Percentiles rank a stretch among this genome's conserved stretches.
These are phyloP conservation scores for Aspergillus fumigatus DNA, from an alignment of 2,329 filamentous ascomycete genomes.

Conservation along the genomic window DNA sequence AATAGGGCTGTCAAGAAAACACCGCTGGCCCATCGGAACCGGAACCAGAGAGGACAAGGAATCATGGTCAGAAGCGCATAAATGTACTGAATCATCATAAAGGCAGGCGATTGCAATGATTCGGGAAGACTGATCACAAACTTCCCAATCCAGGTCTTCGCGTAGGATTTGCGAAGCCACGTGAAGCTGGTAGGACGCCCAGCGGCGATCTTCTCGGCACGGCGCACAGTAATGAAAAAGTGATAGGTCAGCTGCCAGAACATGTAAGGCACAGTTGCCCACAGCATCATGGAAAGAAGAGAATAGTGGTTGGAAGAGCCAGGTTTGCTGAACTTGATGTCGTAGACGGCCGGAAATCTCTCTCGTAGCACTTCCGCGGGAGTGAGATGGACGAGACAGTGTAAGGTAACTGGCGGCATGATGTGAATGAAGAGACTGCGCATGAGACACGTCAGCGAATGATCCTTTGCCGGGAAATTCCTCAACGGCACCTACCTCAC, in stretches of 20 bases:
- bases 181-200: conserved; percentile 95
- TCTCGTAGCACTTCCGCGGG: conserved; percentile 59
- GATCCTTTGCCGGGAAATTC: not conserved
- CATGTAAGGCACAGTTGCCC: conserved; percentile 89
- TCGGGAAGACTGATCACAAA: conserved; percentile 74
- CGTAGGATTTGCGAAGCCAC: conserved; percentile 89
- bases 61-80: conserved; percentile 93
- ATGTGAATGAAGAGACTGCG: conserved; percentile 92
- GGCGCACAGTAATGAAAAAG: conserved; percentile 88
- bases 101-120: conserved; percentile 75
- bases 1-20: conserved; percentile 79
- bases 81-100: conserved; percentile 92
- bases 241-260: conserved; percentile 93
- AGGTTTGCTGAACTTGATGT: conserved; percentile 65
- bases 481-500: conserved; percentile 56
- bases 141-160: conserved; percentile 82
- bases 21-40: conserved; percentile 74
- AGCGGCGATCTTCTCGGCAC: conserved; percentile 92
- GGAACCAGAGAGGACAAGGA: conserved; percentile 93
- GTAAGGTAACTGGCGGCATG: conserved; percentile 92
- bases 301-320: conserved; percentile 77
- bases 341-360: conserved; percentile 80
- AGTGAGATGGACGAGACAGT: conserved; percentile 84
- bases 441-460: not conserved
- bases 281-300: conserved; percentile 79